Evolutionary conservation across 345 rosid genomes (phyloP).

Genomic region (Sisymbrium altissimum): DNA sequence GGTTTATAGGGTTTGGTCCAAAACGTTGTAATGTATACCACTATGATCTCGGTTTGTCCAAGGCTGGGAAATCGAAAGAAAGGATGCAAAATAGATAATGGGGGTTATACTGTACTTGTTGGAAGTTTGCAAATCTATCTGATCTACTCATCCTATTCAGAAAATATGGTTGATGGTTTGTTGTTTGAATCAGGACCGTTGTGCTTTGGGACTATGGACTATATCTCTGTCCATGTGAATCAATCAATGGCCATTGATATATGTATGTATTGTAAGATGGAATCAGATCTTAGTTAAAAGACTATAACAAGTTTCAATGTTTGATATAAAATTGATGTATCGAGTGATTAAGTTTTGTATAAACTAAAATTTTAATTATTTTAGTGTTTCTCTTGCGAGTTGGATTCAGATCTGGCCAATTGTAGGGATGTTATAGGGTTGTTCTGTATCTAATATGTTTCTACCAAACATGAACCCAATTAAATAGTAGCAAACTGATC

Average conservation of each 20-base stretch:
- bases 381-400: no score
- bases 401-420: no score
- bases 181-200: not conserved
- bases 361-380: not conserved
- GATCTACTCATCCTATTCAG: not conserved
- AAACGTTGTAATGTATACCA: constrained; percentile 42
- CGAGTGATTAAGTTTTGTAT: not conserved
- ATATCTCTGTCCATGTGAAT: no score
- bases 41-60: constrained; percentile 55
- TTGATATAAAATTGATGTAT: not conserved
- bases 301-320: not conserved
- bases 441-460: no score
- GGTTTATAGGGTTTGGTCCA: constrained; percentile 38
- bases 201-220: no score
- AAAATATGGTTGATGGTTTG: not conserved
- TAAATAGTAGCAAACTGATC: no score
- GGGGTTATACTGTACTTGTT: not conserved
- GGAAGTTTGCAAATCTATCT: constrained; percentile 46
- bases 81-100: no score
- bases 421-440: no score
- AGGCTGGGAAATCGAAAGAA: constrained; percentile 52
- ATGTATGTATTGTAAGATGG: no score
- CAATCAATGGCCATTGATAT: no score
- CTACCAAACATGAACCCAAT: no score
- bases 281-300: not conserved